Base-by-base conservation (phyloP, 2,329 filamentous ascomycete species). In the Davidsoniella eucalypti region DNA sequence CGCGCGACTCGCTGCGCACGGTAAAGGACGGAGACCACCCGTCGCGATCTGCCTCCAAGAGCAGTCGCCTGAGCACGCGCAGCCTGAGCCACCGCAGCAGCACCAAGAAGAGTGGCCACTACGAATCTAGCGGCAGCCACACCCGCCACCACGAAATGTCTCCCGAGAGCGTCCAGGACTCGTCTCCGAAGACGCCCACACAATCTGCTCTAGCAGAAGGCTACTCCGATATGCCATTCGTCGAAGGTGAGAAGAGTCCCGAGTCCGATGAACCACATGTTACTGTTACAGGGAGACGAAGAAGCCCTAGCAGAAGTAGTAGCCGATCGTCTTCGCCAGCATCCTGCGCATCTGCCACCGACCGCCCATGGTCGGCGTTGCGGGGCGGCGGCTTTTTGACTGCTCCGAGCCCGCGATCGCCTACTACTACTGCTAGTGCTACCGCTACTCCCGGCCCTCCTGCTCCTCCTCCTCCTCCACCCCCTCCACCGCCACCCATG, bases 401-500 rank as follows among this genome's bases (percentile, higher is more conserved):
- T 2, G 67, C 60, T 61, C 69, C 65, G 4, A 29, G 26, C 6
- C 7, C 26, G 10, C 7, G 26, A 29, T 29, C 10, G 10, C 5
- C 21, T n/a, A 17, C 44, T 47, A 58, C 60, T 56, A 50, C 63
- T 61, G 36, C 25, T 33, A 41, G 26, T 12, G 10, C 47, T 21
- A 36, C 39, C 37, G 33, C n/a, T 43, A 26, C 41, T 23, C 26
- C 26, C 26, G 23, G 58, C 40, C 58, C 58, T 48, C 55, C 58
- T 38, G 62, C 62, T 1, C 63, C 67, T 3, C 66, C 71, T 2
- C 47, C 25, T 29, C 55, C 58, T 41, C 63, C 71, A 0, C 71
- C 75, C 0, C 69, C 75, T 1, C 75, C 86, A 1, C 86, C 85
- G 0, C 87, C 84, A 2, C 82, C 86, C 1, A 80, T 83, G 1